Evolutionary conservation across 2,329 filamentous ascomycete genomes (phyloP).

Genomic region (Rutstroemia sp.): DNA sequence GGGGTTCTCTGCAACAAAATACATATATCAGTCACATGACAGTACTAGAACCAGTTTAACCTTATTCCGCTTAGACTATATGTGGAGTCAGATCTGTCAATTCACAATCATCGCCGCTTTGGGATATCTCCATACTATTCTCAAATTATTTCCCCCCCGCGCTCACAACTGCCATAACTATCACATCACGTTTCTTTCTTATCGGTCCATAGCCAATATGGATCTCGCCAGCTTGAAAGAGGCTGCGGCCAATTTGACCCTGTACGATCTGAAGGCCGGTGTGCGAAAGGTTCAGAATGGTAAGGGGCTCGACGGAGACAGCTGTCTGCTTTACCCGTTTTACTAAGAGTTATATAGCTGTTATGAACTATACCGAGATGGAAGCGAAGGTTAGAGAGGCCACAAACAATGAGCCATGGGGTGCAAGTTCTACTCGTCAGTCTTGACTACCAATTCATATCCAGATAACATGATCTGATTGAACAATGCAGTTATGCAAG

Average conservation of each 20-base stretch:
- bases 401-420: constrained; percentile 99
- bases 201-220: constrained; percentile 37
- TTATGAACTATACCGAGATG: constrained; percentile 77
- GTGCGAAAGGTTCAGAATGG: constrained; percentile 74
- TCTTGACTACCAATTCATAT: constrained; percentile 1
- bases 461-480: neutral
- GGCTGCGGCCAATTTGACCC: constrained; percentile 63
- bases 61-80: neutral
- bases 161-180: neutral
- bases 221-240: constrained; percentile 62
- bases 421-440: constrained; percentile 14
- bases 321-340: constrained; percentile 14
- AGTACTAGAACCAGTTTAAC: neutral
- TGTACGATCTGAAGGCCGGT: constrained; percentile 70
- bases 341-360: constrained; percentile 41
- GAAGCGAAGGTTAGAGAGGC: constrained; percentile 83
- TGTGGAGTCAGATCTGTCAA: neutral
- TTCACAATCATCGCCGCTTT: neutral
- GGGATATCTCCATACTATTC: constrained; percentile 7
- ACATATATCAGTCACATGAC: neutral
- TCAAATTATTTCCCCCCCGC: constrained; percentile 10
- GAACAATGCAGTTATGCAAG: constrained; percentile 62
- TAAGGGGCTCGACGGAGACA: constrained; percentile 33
- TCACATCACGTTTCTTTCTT: neutral
- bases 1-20: neutral